phyloP scores from a whole-genome alignment of 169 alveolate genomes.

The Plasmodium gallinaceum region DNA sequence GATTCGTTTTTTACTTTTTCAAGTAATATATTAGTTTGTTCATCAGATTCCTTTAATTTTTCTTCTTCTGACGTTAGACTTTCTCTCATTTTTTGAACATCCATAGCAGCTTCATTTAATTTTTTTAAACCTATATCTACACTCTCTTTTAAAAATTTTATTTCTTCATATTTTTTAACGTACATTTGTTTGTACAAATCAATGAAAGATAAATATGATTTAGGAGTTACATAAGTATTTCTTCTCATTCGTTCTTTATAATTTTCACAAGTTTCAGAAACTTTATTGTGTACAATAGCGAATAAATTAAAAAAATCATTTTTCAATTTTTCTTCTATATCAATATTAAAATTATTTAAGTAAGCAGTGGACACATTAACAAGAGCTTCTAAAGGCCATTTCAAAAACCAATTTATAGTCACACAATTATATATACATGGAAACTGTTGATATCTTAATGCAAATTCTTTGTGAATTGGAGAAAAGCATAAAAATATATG shows the following conservation, averaged over 20 bases:
- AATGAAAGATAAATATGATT: conserved; percentile 94
- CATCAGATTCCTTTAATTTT: conserved; percentile 93
- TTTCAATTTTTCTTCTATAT: conserved; percentile 60
- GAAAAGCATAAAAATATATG: conserved; percentile 96
- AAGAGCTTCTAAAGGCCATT: conserved; percentile 98
- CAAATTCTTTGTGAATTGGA: conserved; percentile 96
- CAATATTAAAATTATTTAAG: conserved; percentile 86
- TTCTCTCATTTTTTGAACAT: conserved; percentile 93
- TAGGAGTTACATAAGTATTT: conserved; percentile 97
- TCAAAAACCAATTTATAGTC: conserved; percentile 96
- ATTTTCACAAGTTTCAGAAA: conserved; percentile 92
- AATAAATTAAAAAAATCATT: conserved; percentile 49
- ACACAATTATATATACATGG: conserved; percentile 97
- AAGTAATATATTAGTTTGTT: conserved; percentile 91
- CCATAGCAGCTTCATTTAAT: conserved; percentile 95
- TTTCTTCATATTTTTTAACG: conserved; percentile 92
- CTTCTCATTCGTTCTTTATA: conserved; percentile 96
- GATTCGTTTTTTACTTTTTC: conserved; percentile 94
- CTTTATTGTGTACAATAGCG: conserved; percentile 89
- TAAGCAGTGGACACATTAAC: conserved; percentile 94
- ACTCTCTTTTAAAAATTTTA: conserved; percentile 90
- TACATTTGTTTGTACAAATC: conserved; percentile 94
- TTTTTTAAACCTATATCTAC: conserved; percentile 96
- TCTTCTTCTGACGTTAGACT: conserved; percentile 94
- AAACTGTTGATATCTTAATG: conserved; percentile 96